These are phyloP conservation scores for Breynia disticha DNA, from an alignment of 441 rosid species.

Conservation along the genomic window DNA sequence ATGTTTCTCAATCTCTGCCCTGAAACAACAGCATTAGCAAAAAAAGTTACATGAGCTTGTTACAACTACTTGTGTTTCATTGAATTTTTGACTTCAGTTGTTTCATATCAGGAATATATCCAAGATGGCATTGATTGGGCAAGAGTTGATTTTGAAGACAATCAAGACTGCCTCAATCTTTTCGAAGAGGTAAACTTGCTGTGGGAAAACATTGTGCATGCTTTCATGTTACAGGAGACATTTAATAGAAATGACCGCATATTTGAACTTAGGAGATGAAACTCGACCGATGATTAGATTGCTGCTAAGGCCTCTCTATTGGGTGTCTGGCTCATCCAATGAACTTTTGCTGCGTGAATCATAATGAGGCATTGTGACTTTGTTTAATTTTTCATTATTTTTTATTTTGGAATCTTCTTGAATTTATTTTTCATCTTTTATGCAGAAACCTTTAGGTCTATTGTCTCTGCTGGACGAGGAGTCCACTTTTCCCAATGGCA, in stretches of 20 bases:
- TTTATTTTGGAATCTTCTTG: conserved; percentile 2
- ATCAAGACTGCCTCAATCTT: conserved; percentile 94
- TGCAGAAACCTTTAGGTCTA: conserved; percentile 92
- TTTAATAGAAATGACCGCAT: too few relatives aligned
- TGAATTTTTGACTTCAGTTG: conserved; percentile 7
- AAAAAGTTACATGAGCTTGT: too few relatives aligned
- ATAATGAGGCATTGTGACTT: neutral
- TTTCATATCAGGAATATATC: conserved; percentile 68
- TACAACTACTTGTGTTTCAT: too few relatives aligned
- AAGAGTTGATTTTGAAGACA: conserved; percentile 94
- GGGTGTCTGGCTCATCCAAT: neutral
- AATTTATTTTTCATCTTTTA: conserved; percentile 9
- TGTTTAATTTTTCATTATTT: neutral
- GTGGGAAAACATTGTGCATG: too few relatives aligned
- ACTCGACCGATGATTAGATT: too few relatives aligned
- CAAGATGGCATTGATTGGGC: conserved; percentile 99
- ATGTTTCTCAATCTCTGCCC: too few relatives aligned
- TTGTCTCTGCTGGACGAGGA: conserved; percentile 91
- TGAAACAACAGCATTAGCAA: too few relatives aligned
- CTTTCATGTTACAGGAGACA: too few relatives aligned
- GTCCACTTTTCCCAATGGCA: conserved; percentile 94
- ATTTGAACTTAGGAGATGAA: too few relatives aligned
- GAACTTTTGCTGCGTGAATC: neutral
- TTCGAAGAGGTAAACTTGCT: conserved; percentile 70
- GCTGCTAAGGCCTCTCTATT: too few relatives aligned